Percentiles rank a stretch among this genome's conserved stretches.
Conservation (phyloP, 495 filamentous ascomycete genomes). For the Durotheca rogersii region DNA sequence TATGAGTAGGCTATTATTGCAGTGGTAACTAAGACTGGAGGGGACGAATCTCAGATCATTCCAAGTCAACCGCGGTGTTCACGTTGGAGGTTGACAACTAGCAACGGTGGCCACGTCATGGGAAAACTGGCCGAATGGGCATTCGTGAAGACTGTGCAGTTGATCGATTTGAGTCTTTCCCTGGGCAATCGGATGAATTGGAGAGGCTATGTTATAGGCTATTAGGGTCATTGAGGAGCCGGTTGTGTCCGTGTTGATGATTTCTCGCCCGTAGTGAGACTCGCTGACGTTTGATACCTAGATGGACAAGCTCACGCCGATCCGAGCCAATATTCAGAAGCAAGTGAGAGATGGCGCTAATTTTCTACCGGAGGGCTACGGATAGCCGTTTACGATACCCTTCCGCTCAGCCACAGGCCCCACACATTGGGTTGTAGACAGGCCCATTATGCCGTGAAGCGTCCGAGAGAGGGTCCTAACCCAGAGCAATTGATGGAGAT, state of each 20-base stretch:
- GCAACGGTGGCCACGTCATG: slow-evolving; percentile 14
- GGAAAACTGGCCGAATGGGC: slow-evolving; percentile 5
- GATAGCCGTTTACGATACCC: slow-evolving; percentile 14
- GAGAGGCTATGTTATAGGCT: slow-evolving; percentile 16
- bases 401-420: slow-evolving; percentile 13
- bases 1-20: too few species aligned
- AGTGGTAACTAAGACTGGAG: background rate
- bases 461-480: too few species aligned
- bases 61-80: background rate
- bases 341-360: slow-evolving; percentile 17
- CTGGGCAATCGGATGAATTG: background rate
- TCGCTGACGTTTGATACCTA: too few species aligned
- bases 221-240: slow-evolving; percentile 15
- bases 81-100: background rate
- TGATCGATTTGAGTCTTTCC: slow-evolving; percentile 6
- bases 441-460: too few species aligned
- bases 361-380: slow-evolving; percentile 9
- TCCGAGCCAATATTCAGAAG: slow-evolving; percentile 16
- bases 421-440: background rate
- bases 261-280: slow-evolving; percentile 1
- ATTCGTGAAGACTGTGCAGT: slow-evolving; percentile 3
- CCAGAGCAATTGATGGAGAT: too few species aligned
- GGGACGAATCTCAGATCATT: background rate
- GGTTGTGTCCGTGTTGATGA: slow-evolving; percentile 3
- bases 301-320: background rate